phyloP scores from a whole-genome alignment of 768 basidiomycete species.

The Ramaria sp. region DNA sequence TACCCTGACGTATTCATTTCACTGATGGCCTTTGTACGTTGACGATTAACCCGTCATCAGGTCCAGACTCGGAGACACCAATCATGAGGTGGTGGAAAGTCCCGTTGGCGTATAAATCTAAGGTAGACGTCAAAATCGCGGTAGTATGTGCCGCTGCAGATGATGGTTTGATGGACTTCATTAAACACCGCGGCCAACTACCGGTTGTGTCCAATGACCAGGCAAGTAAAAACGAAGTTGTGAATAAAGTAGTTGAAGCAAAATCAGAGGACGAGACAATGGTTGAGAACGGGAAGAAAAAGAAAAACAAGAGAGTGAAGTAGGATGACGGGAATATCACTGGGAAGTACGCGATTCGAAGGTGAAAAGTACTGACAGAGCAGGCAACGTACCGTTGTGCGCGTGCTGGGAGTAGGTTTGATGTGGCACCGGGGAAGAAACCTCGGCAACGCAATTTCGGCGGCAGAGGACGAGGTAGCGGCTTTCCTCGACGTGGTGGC shows the following conservation, averaged over 20 bases:
- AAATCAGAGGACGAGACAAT: slow-evolving; percentile 12
- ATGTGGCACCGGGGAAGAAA: background rate
- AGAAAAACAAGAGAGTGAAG: slow-evolving; percentile 22
- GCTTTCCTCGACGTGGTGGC: background rate
- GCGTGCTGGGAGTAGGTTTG: background rate
- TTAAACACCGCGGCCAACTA: slow-evolving; percentile 39
- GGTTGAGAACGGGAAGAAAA: slow-evolving; percentile 15
- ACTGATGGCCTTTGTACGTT: slow-evolving; percentile 44
- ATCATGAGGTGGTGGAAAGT: slow-evolving; percentile 27
- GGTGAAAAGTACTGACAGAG: background rate
- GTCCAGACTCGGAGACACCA: slow-evolving; percentile 18
- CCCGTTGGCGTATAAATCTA: slow-evolving; percentile 31
- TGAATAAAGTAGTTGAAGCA: background rate
- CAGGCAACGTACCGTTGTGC: background rate
- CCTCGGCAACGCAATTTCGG: background rate
- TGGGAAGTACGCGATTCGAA: background rate
- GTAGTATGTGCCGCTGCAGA: slow-evolving; percentile 42
- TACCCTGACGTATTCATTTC: background rate
- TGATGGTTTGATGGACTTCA: slow-evolving; percentile 45
- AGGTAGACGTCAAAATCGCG: slow-evolving; percentile 51
- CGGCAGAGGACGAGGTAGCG: background rate
- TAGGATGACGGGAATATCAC: slow-evolving; percentile 7
- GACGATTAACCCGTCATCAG: slow-evolving; percentile 28
- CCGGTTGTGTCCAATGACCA: slow-evolving; percentile 3
- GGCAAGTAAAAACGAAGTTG: background rate